phyloP scores from a whole-genome alignment of 2,329 filamentous ascomycete species.

The Podosphaera fusca region DNA sequence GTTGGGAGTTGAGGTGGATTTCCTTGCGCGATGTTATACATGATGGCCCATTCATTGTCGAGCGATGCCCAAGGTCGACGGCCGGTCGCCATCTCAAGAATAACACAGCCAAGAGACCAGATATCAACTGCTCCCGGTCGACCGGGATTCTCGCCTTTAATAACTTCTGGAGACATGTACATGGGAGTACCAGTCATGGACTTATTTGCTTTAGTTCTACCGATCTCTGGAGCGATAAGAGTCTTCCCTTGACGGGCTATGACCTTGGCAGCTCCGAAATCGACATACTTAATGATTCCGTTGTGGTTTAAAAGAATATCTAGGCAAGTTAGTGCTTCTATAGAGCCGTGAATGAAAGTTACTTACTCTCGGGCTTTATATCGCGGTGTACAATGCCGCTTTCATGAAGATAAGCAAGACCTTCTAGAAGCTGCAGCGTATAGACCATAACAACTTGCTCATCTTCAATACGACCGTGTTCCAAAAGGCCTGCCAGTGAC shows the following conservation, averaged over 20 bases:
- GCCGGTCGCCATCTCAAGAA: slow-evolving; percentile 93
- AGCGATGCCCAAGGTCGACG: slow-evolving; percentile 82
- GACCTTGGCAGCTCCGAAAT: slow-evolving; percentile 92
- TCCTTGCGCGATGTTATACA: slow-evolving; percentile 98
- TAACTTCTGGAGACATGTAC: slow-evolving; percentile 99
- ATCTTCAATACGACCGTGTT: slow-evolving; percentile 92
- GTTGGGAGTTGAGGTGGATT: slow-evolving; percentile 73
- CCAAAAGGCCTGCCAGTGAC: slow-evolving; percentile 67
- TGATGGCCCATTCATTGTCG: slow-evolving; percentile 98
- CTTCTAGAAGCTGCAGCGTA: slow-evolving; percentile 78
- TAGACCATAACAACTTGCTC: slow-evolving; percentile 97
- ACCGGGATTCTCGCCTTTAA: slow-evolving; percentile 64
- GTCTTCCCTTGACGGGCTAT: slow-evolving; percentile 88
- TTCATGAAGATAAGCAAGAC: slow-evolving; percentile 80
- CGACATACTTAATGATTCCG: slow-evolving; percentile 96
- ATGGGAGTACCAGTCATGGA: slow-evolving; percentile 96
- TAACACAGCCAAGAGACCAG: slow-evolving; percentile 91
- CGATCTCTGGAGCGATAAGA: slow-evolving; percentile 33
- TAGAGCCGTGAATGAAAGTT: not conserved
- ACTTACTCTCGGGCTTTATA: slow-evolving; percentile 88
- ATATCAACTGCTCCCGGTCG: slow-evolving; percentile 77
- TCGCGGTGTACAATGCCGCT: slow-evolving; percentile 84
- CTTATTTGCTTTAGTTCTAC: slow-evolving; percentile 39
- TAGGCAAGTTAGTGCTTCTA: slow-evolving; percentile 16
- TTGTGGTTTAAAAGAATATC: slow-evolving; percentile 93